phyloP scores from a whole-genome alignment of 2,329 filamentous ascomycete species.

The Bipolaris zeicola region DNA sequence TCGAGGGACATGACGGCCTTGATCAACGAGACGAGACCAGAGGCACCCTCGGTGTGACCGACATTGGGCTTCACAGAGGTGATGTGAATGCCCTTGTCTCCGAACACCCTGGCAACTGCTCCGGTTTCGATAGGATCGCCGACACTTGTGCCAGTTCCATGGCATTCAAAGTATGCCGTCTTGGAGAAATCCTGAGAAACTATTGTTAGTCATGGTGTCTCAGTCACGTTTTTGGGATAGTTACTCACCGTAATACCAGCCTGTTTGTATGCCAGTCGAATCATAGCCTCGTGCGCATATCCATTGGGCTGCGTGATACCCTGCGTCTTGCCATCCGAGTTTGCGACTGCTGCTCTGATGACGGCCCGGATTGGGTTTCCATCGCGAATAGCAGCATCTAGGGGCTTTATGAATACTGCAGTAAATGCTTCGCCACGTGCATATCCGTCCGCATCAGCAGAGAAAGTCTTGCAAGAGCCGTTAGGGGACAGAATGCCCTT shows the following conservation, averaged over 20 bases:
- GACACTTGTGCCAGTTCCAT: conserved; percentile 57
- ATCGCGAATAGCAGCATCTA: conserved; percentile 38
- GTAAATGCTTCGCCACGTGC: conserved; percentile 37
- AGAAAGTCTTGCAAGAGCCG: conserved; percentile 32
- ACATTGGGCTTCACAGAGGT: conserved; percentile 44
- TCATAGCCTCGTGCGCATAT: background rate
- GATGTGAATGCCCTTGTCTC: conserved; percentile 15
- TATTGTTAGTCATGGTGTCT: background rate
- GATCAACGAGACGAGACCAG: conserved; percentile 41
- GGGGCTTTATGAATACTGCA: conserved; percentile 34
- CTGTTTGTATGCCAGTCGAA: background rate
- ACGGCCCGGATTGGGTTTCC: conserved; percentile 41
- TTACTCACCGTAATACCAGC: conserved; percentile 2
- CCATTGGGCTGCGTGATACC: background rate
- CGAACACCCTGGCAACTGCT: conserved; percentile 22
- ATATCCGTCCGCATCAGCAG: conserved; percentile 32
- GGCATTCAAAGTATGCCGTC: conserved; percentile 44
- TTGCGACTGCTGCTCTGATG: conserved; percentile 31
- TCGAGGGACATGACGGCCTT: conserved; percentile 49
- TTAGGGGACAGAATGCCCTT: conserved; percentile 23
- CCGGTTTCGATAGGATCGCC: conserved; percentile 46
- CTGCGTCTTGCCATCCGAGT: conserved; percentile 25
- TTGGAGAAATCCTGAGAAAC: conserved; percentile 2
- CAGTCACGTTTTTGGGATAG: background rate
- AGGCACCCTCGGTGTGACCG: conserved; percentile 38